A percentile compares a stretch with the other conserved stretches of the same genome.
These are phyloP conservation scores for Zygnema circumcarinatum DNA, from an alignment of 139 green algal genomes.

Conservation along the genomic window DNA sequence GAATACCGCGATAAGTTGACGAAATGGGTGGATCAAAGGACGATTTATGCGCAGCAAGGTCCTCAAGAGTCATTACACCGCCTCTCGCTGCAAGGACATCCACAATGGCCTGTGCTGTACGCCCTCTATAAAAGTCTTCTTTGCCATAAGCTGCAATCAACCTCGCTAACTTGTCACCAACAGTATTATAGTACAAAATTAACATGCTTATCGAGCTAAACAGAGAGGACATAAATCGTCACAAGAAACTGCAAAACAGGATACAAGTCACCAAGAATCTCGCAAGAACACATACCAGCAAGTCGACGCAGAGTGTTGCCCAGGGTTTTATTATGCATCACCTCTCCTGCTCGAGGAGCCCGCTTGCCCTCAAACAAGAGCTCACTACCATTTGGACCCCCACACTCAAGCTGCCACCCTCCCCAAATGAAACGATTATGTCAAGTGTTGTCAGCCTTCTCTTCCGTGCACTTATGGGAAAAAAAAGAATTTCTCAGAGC, in stretches of 20 bases:
- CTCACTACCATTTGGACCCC: slow-evolving; percentile 45
- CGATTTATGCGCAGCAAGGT: slow-evolving; percentile 67
- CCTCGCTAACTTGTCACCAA: no score
- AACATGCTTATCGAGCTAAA: no score
- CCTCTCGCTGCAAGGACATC: slow-evolving; percentile 62
- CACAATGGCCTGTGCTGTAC: slow-evolving; percentile 71
- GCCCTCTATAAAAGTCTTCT: slow-evolving; percentile 73
- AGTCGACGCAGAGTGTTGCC: slow-evolving; percentile 63
- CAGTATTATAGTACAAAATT: no score
- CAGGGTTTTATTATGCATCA: slow-evolving; percentile 67
- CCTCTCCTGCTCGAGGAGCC: slow-evolving; percentile 66
- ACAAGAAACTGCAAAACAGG: no score
- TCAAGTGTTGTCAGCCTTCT: background rate
- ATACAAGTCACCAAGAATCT: no score
- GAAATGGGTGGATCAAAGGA: slow-evolving; percentile 64
- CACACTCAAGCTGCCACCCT: slow-evolving; percentile 41
- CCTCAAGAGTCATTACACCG: slow-evolving; percentile 67
- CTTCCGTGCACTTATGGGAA: slow-evolving; percentile 16
- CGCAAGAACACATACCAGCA: slow-evolving; percentile 6
- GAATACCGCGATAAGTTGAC: slow-evolving; percentile 68
- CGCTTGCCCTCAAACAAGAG: slow-evolving; percentile 61
- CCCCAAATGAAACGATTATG: slow-evolving; percentile 17
- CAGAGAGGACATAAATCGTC: no score
- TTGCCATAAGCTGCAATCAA: slow-evolving; percentile 63
- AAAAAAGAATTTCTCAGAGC: no score